Evolutionary conservation across 495 filamentous ascomycete species (phyloP).

Genomic region (Trichoderma erinaceum): DNA sequence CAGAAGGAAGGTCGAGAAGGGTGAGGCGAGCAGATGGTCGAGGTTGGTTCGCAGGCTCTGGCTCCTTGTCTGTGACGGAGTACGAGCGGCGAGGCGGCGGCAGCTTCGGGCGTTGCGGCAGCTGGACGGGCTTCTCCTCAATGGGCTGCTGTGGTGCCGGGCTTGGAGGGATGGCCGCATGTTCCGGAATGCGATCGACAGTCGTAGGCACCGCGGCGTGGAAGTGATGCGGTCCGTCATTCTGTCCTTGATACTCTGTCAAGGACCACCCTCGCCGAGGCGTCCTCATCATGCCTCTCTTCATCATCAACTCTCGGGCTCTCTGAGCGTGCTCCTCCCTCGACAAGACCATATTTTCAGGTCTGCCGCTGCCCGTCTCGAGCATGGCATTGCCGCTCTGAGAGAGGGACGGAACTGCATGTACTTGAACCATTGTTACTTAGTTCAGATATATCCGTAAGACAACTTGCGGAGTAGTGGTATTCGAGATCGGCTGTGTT

Average conservation of each 20-base stretch:
- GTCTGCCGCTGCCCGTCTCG: constrained; percentile 23
- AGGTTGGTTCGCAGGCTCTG: constrained; percentile 34
- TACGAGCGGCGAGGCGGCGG: constrained; percentile 36
- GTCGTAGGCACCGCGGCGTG: background rate
- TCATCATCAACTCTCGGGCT: constrained; percentile 22
- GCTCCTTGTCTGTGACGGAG: constrained; percentile 44
- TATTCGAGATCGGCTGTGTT: background rate
- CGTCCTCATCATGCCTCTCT: constrained; percentile 13
- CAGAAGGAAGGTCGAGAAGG: constrained; percentile 47
- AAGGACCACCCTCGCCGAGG: constrained; percentile 1
- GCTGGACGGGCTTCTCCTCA: background rate
- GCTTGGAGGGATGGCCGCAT: constrained; percentile 4
- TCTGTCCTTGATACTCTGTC: constrained; percentile 13
- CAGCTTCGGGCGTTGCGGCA: constrained; percentile 1
- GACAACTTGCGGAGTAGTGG: too few relatives aligned
- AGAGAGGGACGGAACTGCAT: background rate
- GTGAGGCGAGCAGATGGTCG: constrained; percentile 29
- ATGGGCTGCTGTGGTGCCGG: background rate
- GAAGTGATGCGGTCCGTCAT: constrained; percentile 1
- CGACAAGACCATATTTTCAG: constrained; percentile 18
- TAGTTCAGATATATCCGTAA: background rate
- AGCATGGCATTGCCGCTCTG: constrained; percentile 22
- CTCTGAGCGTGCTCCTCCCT: constrained; percentile 27
- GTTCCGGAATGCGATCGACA: constrained; percentile 10
- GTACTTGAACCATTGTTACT: constrained; percentile 16